Evolutionary conservation across 208 protist genomes (phyloP).

Genomic region (Porcisia hertigi): DNA sequence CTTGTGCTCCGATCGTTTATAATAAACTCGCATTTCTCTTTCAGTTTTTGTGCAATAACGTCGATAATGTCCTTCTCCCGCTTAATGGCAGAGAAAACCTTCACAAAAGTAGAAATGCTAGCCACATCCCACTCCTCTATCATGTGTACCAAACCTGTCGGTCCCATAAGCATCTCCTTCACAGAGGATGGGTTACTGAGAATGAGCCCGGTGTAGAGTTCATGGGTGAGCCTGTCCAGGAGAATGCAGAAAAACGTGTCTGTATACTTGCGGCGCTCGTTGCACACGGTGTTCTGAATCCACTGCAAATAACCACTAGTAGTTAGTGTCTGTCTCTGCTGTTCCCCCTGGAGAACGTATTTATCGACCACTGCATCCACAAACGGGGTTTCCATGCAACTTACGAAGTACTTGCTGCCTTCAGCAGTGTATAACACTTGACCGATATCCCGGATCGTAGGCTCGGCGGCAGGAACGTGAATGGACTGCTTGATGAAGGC

Average conservation of each 20-base stretch:
- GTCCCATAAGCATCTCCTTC: constrained; percentile 24
- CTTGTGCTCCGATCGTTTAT: constrained; percentile 5
- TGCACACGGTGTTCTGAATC: constrained; percentile 20
- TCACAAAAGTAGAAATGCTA: constrained; percentile 20
- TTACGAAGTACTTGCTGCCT: constrained; percentile 23
- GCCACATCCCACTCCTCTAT: constrained; percentile 26
- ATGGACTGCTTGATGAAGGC: constrained; percentile 23
- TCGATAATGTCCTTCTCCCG: constrained; percentile 30
- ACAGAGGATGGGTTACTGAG: constrained; percentile 17
- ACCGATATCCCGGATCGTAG: constrained; percentile 22
- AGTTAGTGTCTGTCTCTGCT: constrained; percentile 8
- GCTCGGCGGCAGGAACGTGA: constrained; percentile 12
- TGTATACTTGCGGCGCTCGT: constrained; percentile 21
- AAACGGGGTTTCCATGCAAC: constrained; percentile 37
- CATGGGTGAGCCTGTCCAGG: constrained; percentile 24
- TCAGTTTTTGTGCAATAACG: constrained; percentile 21
- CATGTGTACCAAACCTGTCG: constrained; percentile 16
- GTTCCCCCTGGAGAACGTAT: constrained; percentile 16
- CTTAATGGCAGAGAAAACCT: constrained; percentile 27
- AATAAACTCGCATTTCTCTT: constrained; percentile 18
- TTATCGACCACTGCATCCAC: constrained; percentile 30
- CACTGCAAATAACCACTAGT: constrained; percentile 29
- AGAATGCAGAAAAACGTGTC: constrained; percentile 33
- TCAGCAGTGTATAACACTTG: constrained; percentile 32
- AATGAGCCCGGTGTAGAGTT: constrained; percentile 25